A percentile compares a stretch with the other conserved stretches of the same genome.
Evolutionary conservation across 352 stramenopile species (phyloP).

Genomic region (Globisporangium paroecandrum): DNA sequence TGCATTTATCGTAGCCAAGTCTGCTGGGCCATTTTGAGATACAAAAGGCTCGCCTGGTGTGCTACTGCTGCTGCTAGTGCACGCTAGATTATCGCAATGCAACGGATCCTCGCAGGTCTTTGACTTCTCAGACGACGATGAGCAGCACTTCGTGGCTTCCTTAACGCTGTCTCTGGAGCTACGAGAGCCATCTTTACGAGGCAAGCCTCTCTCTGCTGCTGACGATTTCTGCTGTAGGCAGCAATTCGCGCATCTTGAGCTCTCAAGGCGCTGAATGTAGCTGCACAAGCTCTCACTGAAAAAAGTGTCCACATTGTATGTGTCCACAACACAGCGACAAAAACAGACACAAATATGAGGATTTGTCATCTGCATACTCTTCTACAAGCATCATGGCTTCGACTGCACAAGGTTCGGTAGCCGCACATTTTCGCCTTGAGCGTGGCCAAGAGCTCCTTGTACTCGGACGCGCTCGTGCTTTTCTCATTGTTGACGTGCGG

Average conservation of each 20-base stretch:
- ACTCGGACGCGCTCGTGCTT: slow-evolving; percentile 13
- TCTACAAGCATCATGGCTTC: neutral
- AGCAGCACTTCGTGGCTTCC: neutral
- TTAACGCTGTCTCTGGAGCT: neutral
- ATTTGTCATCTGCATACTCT: neutral
- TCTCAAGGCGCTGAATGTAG: slow-evolving; percentile 57
- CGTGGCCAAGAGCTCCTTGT: slow-evolving; percentile 34
- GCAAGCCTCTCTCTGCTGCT: neutral
- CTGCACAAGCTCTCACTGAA: slow-evolving; percentile 39
- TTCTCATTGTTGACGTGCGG: slow-evolving; percentile 72
- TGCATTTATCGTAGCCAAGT: neutral
- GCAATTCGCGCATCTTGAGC: slow-evolving; percentile 15
- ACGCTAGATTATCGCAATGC: neutral
- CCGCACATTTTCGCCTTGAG: slow-evolving; percentile 58
- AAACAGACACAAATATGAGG: neutral
- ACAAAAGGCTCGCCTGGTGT: neutral
- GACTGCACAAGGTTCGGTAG: neutral
- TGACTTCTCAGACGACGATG: neutral
- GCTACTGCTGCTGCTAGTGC: too few relatives aligned
- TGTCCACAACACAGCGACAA: neutral
- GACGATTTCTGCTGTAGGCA: neutral
- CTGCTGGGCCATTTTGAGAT: neutral
- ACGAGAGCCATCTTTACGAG: neutral
- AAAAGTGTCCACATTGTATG: neutral
- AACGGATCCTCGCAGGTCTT: too few relatives aligned